Evolutionary conservation across 2,329 filamentous ascomycete genomes (phyloP), one percentile per base, ranked within the genome.

Genomic region (Curvularia lunata): DNA sequence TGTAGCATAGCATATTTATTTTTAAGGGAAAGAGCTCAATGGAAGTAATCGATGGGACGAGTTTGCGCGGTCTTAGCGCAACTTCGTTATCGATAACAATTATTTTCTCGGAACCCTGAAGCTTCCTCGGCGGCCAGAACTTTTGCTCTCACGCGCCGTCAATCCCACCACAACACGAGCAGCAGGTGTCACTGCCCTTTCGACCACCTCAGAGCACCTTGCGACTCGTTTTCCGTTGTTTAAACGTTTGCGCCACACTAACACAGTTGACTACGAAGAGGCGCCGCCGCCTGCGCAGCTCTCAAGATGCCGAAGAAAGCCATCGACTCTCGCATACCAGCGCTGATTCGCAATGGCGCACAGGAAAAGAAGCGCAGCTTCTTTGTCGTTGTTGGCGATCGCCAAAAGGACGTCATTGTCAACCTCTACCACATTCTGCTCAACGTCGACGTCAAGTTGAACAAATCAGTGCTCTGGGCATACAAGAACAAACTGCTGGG

Each of bases 401-500:
- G 88, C 57, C 88, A 92, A 66, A 99, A 99, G 78, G 95, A 99
- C 83, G 92, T 94, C 68, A 98, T 99, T 75, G 93, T 98, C 66
- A 88, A 97, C 75, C 84, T 93, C 58, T 93, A 98, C 80, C 92
- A 95, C 74, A 96, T 99, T 73, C 91, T 97, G 83, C 90, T 93
- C 49, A 90, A 87, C 68, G 88, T 91, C 74, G 91, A 97, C 75
- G 86, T 97, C 64, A 96, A 96, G 80, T 88, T 96, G 77, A 96
- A 95, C 81, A 98, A 98, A 78, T 95, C 91, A 12, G 92, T 99
- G 3, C 82, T 99, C 10, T 99, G 95, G 95, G 94, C 95, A 19
- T 99, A 99, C 83, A 98, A 98, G 84, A 96, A 96, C 77, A 95
- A 99, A 78, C 85, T 99, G 10, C 82, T 99, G 30, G 93, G 92